Evolutionary conservation across 495 filamentous ascomycete genomes (phyloP), one percentile per base, ranked within the genome.

Genomic region (Podospora tetraspora): DNA sequence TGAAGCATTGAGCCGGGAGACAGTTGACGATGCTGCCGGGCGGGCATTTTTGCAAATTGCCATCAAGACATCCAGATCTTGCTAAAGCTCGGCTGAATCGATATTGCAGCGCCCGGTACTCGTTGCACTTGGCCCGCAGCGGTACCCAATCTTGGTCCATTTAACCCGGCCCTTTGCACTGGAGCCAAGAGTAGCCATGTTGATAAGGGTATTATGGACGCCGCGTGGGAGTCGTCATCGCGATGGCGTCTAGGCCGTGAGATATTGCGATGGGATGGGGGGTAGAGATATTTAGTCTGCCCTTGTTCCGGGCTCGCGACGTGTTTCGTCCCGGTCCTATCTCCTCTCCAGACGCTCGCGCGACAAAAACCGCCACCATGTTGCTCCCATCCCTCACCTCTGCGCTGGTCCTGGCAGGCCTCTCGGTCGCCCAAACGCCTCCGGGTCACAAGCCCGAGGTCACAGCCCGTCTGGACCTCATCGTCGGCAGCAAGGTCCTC

Each of bases 381-480:
- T 59, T 66, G 52, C 19, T 66, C 6, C 64, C 57, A n/a, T 66
- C 64, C 9, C 24, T 66, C n/a, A 32, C 43, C 6, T 64, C 64
- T 22, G 65, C 57, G 2, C 22, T 61, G n/a, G 1, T 60, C 12
- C 32, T 66, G 9, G 65, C 69, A 0, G 61, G 68, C n/a, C 57
- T 70, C 11, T 67, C 65, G 1, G 67, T 58, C 8, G 68, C 79
- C 22, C 79, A 83, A 69, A 84, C 82, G 1, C 82, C 82, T 0
- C 57, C 66, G 11, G 82, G 80, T 5, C 83, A 83, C 62, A 64
- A 70, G 0, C 82, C 81, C 2, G 71, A 34, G 2, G 81, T 82
- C 8, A 75, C 71, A 16, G 74, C 74, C 43, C 78, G 78, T 43
- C 77, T 84, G 1, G 80, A 82, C 64, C 76, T 84, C 60, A 76